Evolutionary conservation across 2,329 filamentous ascomycete species (phyloP), one percentile per base, ranked within the genome.

Genomic region (Hymenoscyphus linearis): DNA sequence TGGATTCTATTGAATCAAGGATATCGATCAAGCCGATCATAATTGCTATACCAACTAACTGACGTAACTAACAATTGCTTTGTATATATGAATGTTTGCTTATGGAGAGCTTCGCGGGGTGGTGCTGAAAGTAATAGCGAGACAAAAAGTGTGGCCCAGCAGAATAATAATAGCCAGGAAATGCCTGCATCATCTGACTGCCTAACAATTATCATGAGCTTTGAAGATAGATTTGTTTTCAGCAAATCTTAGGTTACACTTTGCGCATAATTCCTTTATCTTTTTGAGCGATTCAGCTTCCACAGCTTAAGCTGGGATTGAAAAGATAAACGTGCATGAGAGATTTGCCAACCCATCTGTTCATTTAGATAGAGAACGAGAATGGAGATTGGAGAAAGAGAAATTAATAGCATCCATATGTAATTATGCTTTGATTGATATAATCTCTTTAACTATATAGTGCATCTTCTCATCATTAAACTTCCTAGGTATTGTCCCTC

Each of bases 1-100:
- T 26, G 60, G 55, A 18, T 62, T 60, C 18, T 65, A 64, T 47
- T 67, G 52, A 68, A 7, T 22, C 10, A 18, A 25, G 9, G 44
- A 50, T 25, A 18, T 50, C 44, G 18, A 25, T 52, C n/a, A 50
- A 25, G 44, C 22, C 10, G 12, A 50, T 50, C 5, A 12, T 22
- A 50, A 50, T 50, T 50, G 44, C 44, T 50, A 50, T 50, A 50
- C 44, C 44, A 25, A 50, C 44, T 50, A 50, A 50, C 44, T 13
- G 44, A 50, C 25, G 18, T 50, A 50, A 50, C 44, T 50, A 50
- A 50, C 44, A 25, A 50, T 50, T 50, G 44, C 44, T 50, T 50
- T 50, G 44, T 50, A 12, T 50, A 50, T 7, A 22, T 12, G 18
- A 9, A 50, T 25, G 18, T 14, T 22, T 22, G 3, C 44, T 50